phyloP scores from a whole-genome alignment of 2,329 filamentous ascomycete genomes.

The Trichoderma polysporum region DNA sequence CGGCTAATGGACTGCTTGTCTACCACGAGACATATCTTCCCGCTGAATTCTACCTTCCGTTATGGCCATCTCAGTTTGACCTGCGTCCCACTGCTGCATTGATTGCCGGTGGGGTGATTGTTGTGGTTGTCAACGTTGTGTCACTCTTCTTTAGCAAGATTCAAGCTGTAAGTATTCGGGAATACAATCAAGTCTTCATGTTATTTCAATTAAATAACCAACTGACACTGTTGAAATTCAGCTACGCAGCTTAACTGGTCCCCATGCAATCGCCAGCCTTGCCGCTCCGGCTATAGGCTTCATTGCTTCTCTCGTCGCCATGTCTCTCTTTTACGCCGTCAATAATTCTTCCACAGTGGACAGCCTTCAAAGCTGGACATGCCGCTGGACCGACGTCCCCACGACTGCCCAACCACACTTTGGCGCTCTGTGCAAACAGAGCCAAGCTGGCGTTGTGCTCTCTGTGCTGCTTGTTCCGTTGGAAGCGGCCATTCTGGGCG shows the following conservation, averaged over 20 bases:
- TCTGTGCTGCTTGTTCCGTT: constrained; percentile 57
- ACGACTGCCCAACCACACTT: constrained; percentile 57
- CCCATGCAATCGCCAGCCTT: constrained; percentile 28
- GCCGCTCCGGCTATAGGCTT: constrained; percentile 33
- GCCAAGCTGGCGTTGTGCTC: constrained; percentile 53
- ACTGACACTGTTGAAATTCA: constrained; percentile 1
- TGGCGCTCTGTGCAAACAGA: constrained; percentile 56
- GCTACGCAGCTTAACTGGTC: constrained; percentile 25
- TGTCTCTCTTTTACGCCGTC: constrained; percentile 58
- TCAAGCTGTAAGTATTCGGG: constrained; percentile 45
- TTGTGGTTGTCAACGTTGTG: constrained; percentile 48
- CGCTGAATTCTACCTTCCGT: constrained; percentile 47
- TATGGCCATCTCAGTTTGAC: constrained; percentile 61
- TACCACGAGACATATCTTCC: constrained; percentile 56
- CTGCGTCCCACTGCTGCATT: constrained; percentile 56
- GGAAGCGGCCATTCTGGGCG: constrained; percentile 49
- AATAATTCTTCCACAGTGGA: constrained; percentile 53
- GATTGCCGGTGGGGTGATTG: constrained; percentile 51
- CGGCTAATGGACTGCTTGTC: constrained; percentile 53
- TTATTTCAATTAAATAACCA: no score
- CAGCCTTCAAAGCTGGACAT: constrained; percentile 62
- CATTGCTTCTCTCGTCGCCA: constrained; percentile 48
- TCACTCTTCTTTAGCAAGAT: constrained; percentile 52
- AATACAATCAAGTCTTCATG: not conserved
- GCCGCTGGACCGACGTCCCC: constrained; percentile 55